These are phyloP conservation scores for Raffaelea ambrosiae DNA, from an alignment of 2,329 filamentous ascomycete species.

Conservation along the genomic window DNA sequence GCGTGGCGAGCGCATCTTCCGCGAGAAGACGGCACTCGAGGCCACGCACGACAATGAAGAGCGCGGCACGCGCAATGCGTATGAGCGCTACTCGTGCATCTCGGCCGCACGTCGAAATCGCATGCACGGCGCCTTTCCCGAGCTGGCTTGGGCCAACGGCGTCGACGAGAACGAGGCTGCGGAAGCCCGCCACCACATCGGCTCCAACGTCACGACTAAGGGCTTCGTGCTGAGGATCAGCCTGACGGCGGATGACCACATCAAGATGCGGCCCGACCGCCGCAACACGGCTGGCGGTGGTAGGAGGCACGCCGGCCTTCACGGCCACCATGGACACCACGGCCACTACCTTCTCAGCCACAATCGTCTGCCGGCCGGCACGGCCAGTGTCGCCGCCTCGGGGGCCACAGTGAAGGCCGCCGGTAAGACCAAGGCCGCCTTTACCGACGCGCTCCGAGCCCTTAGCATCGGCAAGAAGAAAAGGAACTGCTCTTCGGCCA, in stretches of 20 bases:
- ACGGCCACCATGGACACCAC: not conserved
- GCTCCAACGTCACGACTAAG: not conserved
- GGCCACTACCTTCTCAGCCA: not conserved
- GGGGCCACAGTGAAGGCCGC: not conserved
- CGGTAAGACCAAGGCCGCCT: not conserved
- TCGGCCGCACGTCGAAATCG: not conserved
- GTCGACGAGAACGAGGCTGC: slow-evolving; percentile 10
- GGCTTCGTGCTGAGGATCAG: slow-evolving; percentile 3
- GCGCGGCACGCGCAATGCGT: slow-evolving; percentile 9
- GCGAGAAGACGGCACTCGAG: slow-evolving; percentile 16
- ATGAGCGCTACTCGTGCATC: slow-evolving; percentile 7
- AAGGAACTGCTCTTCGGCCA: not conserved
- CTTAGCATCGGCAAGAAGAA: not conserved
- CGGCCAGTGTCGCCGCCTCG: not conserved
- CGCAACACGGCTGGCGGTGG: too few species aligned
- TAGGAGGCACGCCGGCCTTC: not conserved
- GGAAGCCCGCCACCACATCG: slow-evolving; percentile 8
- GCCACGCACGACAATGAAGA: slow-evolving; percentile 13
- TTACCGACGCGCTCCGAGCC: not conserved
- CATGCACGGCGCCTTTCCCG: slow-evolving; percentile 14
- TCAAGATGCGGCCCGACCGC: slow-evolving; percentile 13
- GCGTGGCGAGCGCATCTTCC: slow-evolving; percentile 17
- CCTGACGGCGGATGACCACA: slow-evolving; percentile 11
- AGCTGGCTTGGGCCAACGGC: slow-evolving; percentile 13
- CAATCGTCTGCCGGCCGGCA: not conserved